Base-by-base conservation (phyloP, 192 early-diverging fungal species). In the Linnemannia exigua region DNA sequence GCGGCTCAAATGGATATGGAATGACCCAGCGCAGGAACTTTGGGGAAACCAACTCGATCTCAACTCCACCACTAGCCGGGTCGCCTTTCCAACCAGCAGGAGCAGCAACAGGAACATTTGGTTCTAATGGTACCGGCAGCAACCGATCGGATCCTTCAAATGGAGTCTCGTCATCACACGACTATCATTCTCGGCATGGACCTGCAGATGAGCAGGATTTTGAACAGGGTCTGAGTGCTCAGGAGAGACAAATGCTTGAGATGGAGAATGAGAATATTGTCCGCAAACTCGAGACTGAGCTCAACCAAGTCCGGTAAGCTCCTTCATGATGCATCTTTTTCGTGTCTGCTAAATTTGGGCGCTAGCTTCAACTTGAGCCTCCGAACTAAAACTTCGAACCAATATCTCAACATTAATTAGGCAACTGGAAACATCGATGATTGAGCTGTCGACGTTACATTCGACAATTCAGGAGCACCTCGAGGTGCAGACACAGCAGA, bases 371-470 rank as follows among this genome's bases (percentile, higher is more conserved):
- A n/a, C n/a, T n/a, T n/a, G n/a, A n/a, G n/a, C n/a, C n/a, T n/a
- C n/a, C n/a, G n/a, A n/a, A n/a, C n/a, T n/a, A n/a, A n/a, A n/a
- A n/a, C n/a, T n/a, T n/a, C n/a, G n/a, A n/a, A n/a, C n/a, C n/a
- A n/a, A n/a, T n/a, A n/a, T n/a, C n/a, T n/a, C n/a, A n/a, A n/a
- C n/a, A n/a, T n/a, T n/a, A 54, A 52, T 31, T 79, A 90, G 89
- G 70, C 90, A 92, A 68, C 92, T 94, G 7, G 94, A 95, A 72
- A 90, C 90, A 14, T 91, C 92, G 75, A 83, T 96, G 67, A 70
- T 94, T 68, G 95, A 96, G 84, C 94, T 96, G 16, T 94, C 95
- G 11, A 90, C 92, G 1, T 81, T 96, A 33, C 94, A 95, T 74
- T 89, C 93, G 5, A 92, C 93, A 37, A 87, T 96, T 36, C 89